A percentile compares a stretch with the other conserved stretches of the same genome.
Conservation (phyloP, 768 basidiomycete genomes). For the Collybia nuda region DNA sequence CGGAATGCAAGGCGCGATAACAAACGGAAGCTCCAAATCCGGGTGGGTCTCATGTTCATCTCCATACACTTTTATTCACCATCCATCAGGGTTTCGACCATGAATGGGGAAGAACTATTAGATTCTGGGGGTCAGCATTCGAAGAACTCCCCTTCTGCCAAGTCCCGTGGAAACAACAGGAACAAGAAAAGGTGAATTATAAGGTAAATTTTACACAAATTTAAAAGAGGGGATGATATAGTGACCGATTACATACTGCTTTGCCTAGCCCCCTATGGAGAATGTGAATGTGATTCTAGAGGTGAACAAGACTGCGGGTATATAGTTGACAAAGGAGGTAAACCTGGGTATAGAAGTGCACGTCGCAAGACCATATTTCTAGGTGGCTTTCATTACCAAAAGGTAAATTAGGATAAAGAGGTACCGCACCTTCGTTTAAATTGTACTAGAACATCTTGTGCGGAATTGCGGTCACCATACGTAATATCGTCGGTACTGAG, state of each 20-base stretch:
- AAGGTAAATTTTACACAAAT: too few relatives aligned
- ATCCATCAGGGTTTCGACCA: constrained; percentile 40
- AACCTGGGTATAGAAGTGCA: constrained; percentile 52
- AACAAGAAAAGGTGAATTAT: constrained; percentile 30
- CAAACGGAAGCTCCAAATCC: constrained; percentile 57
- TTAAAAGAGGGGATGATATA: too few relatives aligned
- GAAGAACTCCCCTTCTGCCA: constrained; percentile 7
- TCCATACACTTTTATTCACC: not conserved
- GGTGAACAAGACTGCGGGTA: constrained; percentile 8
- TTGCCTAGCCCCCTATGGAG: too few relatives aligned
- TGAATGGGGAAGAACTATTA: constrained; percentile 22
- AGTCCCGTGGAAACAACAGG: constrained; percentile 26
- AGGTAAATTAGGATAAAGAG: not conserved
- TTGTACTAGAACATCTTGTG: constrained; percentile 51
- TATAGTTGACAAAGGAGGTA: constrained; percentile 1
- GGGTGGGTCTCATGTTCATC: constrained; percentile 36
- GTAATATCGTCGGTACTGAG: constrained; percentile 22
- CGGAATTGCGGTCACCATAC: constrained; percentile 41
- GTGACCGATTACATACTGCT: too few relatives aligned
- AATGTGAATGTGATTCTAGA: not conserved
- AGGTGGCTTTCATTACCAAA: not conserved
- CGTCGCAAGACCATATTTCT: constrained; percentile 58
- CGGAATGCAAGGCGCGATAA: constrained; percentile 54
- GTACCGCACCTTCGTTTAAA: constrained; percentile 64
- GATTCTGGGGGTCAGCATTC: constrained; percentile 8